Conservation (phyloP, 371 early-diverging fungal genomes). For the Smittium mucronatum region DNA sequence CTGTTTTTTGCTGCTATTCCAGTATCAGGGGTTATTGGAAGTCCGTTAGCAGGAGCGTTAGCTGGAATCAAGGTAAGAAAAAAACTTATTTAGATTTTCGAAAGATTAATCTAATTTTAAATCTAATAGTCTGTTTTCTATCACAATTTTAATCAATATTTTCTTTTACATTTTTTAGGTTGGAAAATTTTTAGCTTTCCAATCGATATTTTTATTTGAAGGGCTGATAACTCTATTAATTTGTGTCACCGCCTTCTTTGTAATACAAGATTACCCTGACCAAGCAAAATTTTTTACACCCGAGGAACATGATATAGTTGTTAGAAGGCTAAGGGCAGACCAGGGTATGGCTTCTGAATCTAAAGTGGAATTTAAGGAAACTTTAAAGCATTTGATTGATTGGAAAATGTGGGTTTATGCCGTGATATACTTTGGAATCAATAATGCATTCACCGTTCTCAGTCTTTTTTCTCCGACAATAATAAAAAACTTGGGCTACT, state of each 20-base stretch:
- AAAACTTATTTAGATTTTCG: neutral
- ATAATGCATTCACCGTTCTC: conserved; percentile 17
- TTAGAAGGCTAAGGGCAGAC: conserved; percentile 16
- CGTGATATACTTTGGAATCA: conserved; percentile 25
- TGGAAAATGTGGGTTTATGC: conserved; percentile 27
- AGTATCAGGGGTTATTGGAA: conserved; percentile 37
- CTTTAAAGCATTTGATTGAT: conserved; percentile 17
- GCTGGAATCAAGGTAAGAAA: conserved; percentile 23
- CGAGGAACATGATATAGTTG: conserved; percentile 19
- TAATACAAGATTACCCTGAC: conserved; percentile 26
- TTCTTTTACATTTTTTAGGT: neutral
- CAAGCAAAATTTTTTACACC: conserved; percentile 20
- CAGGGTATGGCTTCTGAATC: conserved; percentile 16
- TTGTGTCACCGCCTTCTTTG: conserved; percentile 18
- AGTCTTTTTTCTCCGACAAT: conserved; percentile 32
- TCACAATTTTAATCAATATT: neutral
- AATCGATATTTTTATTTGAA: conserved; percentile 45
- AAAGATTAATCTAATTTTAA: neutral
- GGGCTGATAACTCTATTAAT: conserved; percentile 34
- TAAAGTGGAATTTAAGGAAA: conserved; percentile 15
- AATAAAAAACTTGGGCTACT: conserved; percentile 33
- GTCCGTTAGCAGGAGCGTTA: conserved; percentile 33
- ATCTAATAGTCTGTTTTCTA: neutral
- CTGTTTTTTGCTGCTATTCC: conserved; percentile 35
- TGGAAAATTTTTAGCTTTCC: conserved; percentile 28